Base-by-base conservation (phyloP, 2,329 filamentous ascomycete species). In the Rhinocladiella mackenziei region DNA sequence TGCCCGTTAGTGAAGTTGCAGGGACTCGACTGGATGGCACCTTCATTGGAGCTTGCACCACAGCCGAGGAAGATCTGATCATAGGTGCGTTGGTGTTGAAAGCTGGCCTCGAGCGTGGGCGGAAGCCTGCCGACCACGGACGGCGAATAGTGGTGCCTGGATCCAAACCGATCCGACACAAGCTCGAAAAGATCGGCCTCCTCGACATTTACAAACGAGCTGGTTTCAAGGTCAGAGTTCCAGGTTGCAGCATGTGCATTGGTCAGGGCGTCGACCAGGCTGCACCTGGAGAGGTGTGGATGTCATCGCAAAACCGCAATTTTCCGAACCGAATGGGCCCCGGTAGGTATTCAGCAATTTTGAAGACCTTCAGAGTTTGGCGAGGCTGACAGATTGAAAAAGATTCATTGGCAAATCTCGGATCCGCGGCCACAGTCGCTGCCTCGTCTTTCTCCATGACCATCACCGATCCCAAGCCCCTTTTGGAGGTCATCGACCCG, bases 31-130 rank as follows among this genome's bases (percentile, higher is more conserved):
- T 72, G 2, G 66, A 72, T 35, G 70, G 69, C 2, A 64, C 60
- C 39, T 73, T 73, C 51, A 71, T 73, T 17, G 69, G 70, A 3
- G 69, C 70, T 1, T 73, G 69, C 52, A 73, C 70, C 1, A 72
- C 69, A 0, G 58, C 69, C 0, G 67, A 71, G 40, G 69, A 72
- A 49, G 69, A 73, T 36, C 53, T 71, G 2, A 61, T 72, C 10
- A 55, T 72, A 2, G 69, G 57, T 1, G 68, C 63, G 0, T 54
- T 72, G 4, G 65, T 71, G 2, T 59, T 73, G 0, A 56, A 67
- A 45, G 57, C 56, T 3, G 69, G 66, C 0, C 47, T 72, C 5
- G 54, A 62, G 14, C 52, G 45, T 11, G 66, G 65, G 1, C 39
- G 59, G 39, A 30, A 13, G 29, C 62, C 63, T 1, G 46, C 60